Percentiles rank a stretch among this genome's conserved stretches.
These are phyloP conservation scores for Paxillus involutus DNA, from an alignment of 768 basidiomycete genomes.

Conservation along the genomic window DNA sequence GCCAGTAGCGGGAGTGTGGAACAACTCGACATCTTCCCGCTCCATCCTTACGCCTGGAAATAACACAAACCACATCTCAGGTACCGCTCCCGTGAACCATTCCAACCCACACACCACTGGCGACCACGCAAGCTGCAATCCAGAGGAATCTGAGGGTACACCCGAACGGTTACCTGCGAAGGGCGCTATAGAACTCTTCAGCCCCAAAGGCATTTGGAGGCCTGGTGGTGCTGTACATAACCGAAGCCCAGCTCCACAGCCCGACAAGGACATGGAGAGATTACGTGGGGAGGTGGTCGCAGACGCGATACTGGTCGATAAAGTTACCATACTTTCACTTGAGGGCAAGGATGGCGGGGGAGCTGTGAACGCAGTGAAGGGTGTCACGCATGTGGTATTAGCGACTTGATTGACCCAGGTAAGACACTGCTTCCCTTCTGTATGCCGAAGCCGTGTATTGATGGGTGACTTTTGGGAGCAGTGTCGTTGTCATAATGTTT, in stretches of 20 bases:
- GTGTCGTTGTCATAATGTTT: constrained; percentile 10
- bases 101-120: constrained; percentile 23
- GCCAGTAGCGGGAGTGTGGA: constrained; percentile 72
- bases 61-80: constrained; percentile 24
- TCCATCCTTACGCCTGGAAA: constrained; percentile 49
- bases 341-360: constrained; percentile 24
- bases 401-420: constrained; percentile 28
- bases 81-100: constrained; percentile 39
- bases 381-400: constrained; percentile 19
- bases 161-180: constrained; percentile 52
- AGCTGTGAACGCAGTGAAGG: constrained; percentile 12
- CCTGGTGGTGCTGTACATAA: constrained; percentile 6
- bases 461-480: constrained; percentile 4
- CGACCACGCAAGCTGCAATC: constrained; percentile 17
- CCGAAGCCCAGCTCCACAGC: constrained; percentile 21
- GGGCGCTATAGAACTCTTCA: constrained; percentile 39
- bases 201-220: constrained; percentile 34
- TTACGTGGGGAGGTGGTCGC: constrained; percentile 35
- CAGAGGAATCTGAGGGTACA: constrained; percentile 46
- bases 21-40: constrained; percentile 51
- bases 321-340: constrained; percentile 37
- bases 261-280: constrained; percentile 35
- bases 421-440: background rate
- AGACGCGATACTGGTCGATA: constrained; percentile 36
- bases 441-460: background rate